Percentiles rank a stretch among this genome's conserved stretches.
Conservation (phyloP, 106 monocot genomes). For the Amphibolis antarctica region DNA sequence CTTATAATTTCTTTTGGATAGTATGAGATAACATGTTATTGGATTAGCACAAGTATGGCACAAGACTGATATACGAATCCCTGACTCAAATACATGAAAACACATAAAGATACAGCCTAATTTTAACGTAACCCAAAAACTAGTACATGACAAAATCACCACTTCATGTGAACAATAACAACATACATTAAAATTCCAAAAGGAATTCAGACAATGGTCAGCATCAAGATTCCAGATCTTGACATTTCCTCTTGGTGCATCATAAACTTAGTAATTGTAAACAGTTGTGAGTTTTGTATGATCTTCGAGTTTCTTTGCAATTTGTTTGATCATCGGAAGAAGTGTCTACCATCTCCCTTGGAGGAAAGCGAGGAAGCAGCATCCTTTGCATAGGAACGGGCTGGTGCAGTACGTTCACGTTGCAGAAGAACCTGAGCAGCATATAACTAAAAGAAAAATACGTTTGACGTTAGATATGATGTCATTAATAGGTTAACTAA, state of each 20-base stretch:
- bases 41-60: too few species aligned
- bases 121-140: neutral
- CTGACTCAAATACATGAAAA: too few species aligned
- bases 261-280: neutral
- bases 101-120: too few species aligned
- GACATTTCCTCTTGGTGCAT: too few species aligned
- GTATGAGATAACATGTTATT: too few species aligned
- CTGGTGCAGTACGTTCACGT: conserved; percentile 22
- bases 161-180: neutral
- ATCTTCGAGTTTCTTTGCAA: neutral
- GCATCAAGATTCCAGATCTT: neutral
- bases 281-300: neutral
- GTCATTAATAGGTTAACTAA: too few species aligned
- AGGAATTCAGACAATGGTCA: neutral
- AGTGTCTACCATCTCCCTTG: conserved; percentile 63
- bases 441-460: conserved; percentile 36
- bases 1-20: too few species aligned
- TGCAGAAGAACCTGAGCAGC: conserved; percentile 37
- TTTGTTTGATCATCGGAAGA: neutral
- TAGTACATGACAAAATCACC: neutral
- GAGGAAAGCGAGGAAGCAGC: conserved; percentile 40
- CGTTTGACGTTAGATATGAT: too few species aligned
- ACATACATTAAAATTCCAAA: neutral
- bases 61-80: too few species aligned
- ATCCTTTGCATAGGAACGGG: conserved; percentile 60